Evolutionary conservation across 2,329 filamentous ascomycete species (phyloP), one percentile per base, ranked within the genome.

Genomic region (Neopestalotiopsis clavispora): DNA sequence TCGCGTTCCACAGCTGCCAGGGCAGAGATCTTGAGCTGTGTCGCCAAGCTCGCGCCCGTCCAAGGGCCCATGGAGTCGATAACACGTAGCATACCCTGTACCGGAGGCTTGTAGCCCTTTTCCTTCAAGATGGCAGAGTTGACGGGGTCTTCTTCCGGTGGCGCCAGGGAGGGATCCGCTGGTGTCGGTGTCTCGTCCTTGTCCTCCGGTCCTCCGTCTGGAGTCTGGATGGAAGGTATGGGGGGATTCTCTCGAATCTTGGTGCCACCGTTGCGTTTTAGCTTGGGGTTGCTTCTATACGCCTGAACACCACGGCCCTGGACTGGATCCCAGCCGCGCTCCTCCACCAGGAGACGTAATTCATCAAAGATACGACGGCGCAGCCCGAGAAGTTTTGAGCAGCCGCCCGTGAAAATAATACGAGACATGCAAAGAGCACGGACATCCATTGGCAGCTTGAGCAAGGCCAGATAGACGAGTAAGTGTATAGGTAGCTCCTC

Each of bases 391-490:
- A 98, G 90, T 32, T 87, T 87, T 5, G 94, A 90, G 62, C 92
- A 92, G 2, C 94, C 94, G 40, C 96, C 96, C 0, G 91, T 92
- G 75, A 99, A 92, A 17, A 97, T 84, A 60, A 98, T 92, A 52
- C 95, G 92, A 1, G 94, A 91, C 90, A 98, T 96, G 79, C 95
- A 98, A 4, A 91, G 82, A 1, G 92, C 91, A 30, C 96, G 90
- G 4, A 95, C 90, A 79, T 99, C 96, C 4, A 95, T 82, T 0
- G 94, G 93, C 1, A 98, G 84, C 7, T 89, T 86, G 1, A 97
- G 84, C 1, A 99, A 86, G 49, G 90, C 87, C 66, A 89, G 87
- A 80, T 97, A 97, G 2, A 97, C 84, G 9, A 98, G 86, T 13
- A 90, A 78, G 65, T 93, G 93, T 1, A 98, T 76, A 0, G 95